Evolutionary conservation across 2,329 filamentous ascomycete species (phyloP), one percentile per base, ranked within the genome.

Genomic region (Phyllosticta citribraziliensis): DNA sequence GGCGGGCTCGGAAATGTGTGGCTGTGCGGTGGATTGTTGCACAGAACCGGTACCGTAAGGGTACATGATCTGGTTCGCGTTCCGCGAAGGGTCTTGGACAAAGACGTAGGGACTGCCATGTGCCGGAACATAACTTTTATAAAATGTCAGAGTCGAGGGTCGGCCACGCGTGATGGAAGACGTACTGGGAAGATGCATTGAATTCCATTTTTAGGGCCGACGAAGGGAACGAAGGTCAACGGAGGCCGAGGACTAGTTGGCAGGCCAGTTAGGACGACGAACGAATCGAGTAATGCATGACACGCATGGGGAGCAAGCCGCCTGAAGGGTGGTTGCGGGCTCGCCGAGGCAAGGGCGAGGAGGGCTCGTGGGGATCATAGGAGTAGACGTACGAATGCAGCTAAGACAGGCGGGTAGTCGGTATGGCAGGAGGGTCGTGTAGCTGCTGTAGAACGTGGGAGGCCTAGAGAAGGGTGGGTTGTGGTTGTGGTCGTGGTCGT

Each of bases 381-480:
- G 20, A 53, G 25, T 2, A 25, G 40, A 64, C 82, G 67, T 82
- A 93, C 90, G 74, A 94, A 96, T 66, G 90, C 89, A 40, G 91
- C 90, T 52, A 59, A 59, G 57, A 47, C 20, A 24, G 22, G 22
- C 47, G 56, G 40, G 40, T 52, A 64, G 89, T 78, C 5, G 93
- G 77, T 81, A 91, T 88, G 14, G 52, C 52, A 22, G 19, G 52
- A 12, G 20, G 52, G 20, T 24, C 20, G 52, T 53, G 12, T 40
- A 20, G 51, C 51, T 58, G 57, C 56, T 20, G 56, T 57, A 58
- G 56, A 35, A 58, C 56, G 55, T 47, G 17, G 40, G 40, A 47
- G 40, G 40, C 40, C 40, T 47, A 25, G 12, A 14, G 20, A 25
- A 35, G 33, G 9, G 17, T 14, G 33, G 17, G 55, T 20, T 19